These are phyloP conservation scores for Maudiozyma serrabonitensis DNA, from an alignment of 805 yeast genomes.

Conservation along the genomic window DNA sequence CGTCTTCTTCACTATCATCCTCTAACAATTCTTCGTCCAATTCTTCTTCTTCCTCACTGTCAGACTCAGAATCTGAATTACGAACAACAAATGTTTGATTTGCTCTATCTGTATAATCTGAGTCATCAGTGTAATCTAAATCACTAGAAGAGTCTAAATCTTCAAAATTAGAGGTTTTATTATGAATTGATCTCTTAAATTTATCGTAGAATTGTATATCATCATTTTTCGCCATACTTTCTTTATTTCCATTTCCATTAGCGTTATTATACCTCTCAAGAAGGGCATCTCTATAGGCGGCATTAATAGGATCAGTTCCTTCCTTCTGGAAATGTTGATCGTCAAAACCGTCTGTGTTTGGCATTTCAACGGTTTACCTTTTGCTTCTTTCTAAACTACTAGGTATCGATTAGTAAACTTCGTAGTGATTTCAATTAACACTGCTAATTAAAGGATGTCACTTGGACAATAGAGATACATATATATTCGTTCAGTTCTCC, in stretches of 20 bases:
- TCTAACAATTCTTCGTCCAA: constrained; percentile 13
- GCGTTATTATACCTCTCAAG: neutral
- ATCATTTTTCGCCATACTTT: neutral
- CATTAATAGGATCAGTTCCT: neutral
- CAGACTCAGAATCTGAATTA: neutral
- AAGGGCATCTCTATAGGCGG: constrained; percentile 1
- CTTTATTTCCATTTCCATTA: neutral
- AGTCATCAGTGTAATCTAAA: constrained; percentile 3
- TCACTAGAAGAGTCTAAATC: neutral
- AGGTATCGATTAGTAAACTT: too few species aligned
- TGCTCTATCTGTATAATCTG: constrained; percentile 7
- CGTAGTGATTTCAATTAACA: too few species aligned
- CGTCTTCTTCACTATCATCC: constrained; percentile 5
- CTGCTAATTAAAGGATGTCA: too few species aligned
- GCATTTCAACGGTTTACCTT: too few species aligned
- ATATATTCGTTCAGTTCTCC: neutral
- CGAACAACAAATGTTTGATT: constrained; percentile 3
- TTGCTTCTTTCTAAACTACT: too few species aligned
- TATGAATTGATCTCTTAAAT: constrained; percentile 1
- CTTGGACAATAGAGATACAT: too few species aligned
- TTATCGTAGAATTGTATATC: neutral
- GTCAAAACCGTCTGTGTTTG: too few species aligned
- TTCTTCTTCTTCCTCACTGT: constrained; percentile 11
- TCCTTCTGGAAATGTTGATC: too few species aligned
- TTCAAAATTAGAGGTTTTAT: neutral